Base-by-base conservation (phyloP, 345 rosid species). In the Eucalyptus erythrocorys region DNA sequence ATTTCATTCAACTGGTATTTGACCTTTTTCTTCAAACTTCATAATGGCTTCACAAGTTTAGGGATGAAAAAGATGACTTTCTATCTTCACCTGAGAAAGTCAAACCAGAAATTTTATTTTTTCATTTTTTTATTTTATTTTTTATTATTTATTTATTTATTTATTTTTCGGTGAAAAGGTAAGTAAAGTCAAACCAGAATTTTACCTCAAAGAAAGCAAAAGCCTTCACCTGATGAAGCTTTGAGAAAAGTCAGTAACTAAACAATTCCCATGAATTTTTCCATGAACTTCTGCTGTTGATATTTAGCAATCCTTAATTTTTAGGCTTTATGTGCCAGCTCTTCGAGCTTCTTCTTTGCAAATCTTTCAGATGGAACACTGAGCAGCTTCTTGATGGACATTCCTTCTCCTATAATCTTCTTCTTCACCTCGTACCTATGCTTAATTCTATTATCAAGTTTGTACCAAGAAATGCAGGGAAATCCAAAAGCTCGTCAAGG, bases 391-490 rank as follows among this genome's bases (percentile, higher is more conserved):
- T 94, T 96, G 85, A 95, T 92, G 71, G 97, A 94, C 96, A 95
- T 92, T 53, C 95, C 92, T 87, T 92, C 94, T 27, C 97, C 98
- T 87, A 87, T 85, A 89, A 92, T 89, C 90, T 91, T 92, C 90
- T 90, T 92, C 87, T 91, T 96, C 80, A 88, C 95, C 93, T 94
- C 95, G 45, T 93, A 95, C 90, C 98, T 88, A 89, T 89, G 96
- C 91, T 96, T 96, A 91, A 97, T 96, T 92, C 99, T 93, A 88
- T 91, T 92, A 91, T 95, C 93, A n/a, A 97, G 96, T 90, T 93
- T 94, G 92, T 97, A 47, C 98, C 98, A 11, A 95, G 95, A 92
- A 94, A 97, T 49, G 98, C 94, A 90, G 98, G 99, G 90, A 97
- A 96, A 66, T 95, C 91, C 80, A 94, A 88, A 37, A 97, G 93